Evolutionary conservation across 2,329 filamentous ascomycete genomes (phyloP).

Genomic region (Aspergillus sergii): DNA sequence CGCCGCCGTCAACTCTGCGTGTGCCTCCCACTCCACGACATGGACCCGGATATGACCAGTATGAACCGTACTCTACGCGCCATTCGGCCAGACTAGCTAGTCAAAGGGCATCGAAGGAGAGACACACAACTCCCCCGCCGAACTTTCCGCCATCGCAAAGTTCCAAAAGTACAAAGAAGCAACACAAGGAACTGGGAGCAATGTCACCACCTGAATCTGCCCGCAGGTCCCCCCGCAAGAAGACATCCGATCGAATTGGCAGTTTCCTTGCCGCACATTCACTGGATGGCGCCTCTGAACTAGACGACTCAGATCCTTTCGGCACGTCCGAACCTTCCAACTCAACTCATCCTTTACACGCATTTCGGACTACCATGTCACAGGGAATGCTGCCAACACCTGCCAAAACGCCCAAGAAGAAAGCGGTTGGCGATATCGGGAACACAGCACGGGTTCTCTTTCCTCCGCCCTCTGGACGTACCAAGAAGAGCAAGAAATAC

Average conservation of each 20-base stretch:
- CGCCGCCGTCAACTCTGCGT: constrained; percentile 40
- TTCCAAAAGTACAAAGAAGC: constrained; percentile 25
- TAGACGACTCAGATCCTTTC: constrained; percentile 27
- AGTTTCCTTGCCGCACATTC: constrained; percentile 20
- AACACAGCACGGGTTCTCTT: constrained; percentile 58
- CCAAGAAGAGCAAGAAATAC: constrained; percentile 50
- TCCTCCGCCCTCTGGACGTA: constrained; percentile 52
- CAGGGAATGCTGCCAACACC: constrained; percentile 61
- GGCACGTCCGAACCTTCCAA: constrained; percentile 25
- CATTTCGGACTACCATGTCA: constrained; percentile 33
- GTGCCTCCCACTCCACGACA: constrained; percentile 49
- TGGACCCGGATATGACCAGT: constrained; percentile 48
- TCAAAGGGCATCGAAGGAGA: constrained; percentile 31
- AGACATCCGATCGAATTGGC: constrained; percentile 18
- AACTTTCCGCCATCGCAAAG: constrained; percentile 26
- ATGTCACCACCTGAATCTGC: constrained; percentile 34
- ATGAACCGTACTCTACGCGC: constrained; percentile 43
- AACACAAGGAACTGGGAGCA: constrained; percentile 25
- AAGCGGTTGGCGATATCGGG: constrained; percentile 47
- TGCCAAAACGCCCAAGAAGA: constrained; percentile 64
- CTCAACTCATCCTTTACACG: constrained; percentile 24
- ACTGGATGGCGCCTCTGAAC: constrained; percentile 18
- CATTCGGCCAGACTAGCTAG: constrained; percentile 44
- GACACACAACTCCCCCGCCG: constrained; percentile 35
- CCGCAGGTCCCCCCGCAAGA: constrained; percentile 32